phyloP scores from a whole-genome alignment of 768 basidiomycete genomes.

The Naematelia aurantialba region DNA sequence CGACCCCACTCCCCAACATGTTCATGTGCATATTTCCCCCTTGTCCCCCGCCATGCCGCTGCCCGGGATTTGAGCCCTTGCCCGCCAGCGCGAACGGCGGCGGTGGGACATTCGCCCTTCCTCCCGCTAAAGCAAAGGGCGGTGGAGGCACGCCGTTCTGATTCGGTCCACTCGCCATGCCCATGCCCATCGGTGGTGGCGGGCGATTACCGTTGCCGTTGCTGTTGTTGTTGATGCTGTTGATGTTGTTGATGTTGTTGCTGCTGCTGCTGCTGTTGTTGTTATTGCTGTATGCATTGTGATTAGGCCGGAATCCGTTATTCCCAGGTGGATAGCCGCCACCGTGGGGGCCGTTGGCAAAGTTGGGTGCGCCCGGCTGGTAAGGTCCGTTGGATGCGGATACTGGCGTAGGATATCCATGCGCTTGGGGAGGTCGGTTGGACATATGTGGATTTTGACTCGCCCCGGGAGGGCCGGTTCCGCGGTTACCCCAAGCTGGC shows the following conservation, averaged over 20 bases:
- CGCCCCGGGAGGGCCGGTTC: too few relatives aligned
- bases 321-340: neutral
- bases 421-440: too few relatives aligned
- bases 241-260: conserved; percentile 8
- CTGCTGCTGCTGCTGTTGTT: neutral
- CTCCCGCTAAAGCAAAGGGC: neutral
- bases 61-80: neutral
- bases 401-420: neutral
- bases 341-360: neutral
- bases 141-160: neutral
- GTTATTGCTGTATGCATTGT: neutral
- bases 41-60: too few relatives aligned
- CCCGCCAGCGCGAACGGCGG: neutral
- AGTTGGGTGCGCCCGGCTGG: neutral
- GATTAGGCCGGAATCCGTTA: neutral
- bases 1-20: too few relatives aligned
- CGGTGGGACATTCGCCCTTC: neutral
- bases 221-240: too few relatives aligned
- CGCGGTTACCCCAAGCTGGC: too few relatives aligned
- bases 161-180: neutral
- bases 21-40: too few relatives aligned
- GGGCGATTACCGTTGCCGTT: neutral
- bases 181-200: neutral
- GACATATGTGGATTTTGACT: too few relatives aligned
- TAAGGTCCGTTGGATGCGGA: neutral